Conservation (phyloP, 179 eudicot genomes). For the Camellia oleifera region DNA sequence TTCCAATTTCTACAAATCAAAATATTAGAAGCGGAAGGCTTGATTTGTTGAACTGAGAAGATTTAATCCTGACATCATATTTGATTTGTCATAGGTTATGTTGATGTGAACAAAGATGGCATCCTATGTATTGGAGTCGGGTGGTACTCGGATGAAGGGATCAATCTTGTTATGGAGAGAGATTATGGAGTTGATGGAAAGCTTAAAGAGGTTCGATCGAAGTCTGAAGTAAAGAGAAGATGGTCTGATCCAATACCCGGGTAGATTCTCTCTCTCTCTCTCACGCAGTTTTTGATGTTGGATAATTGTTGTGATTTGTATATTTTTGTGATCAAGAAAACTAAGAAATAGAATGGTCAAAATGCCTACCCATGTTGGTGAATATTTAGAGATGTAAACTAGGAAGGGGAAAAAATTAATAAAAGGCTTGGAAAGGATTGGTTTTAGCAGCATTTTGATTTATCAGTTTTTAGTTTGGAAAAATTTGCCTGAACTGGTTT, state of each 20-base stretch:
- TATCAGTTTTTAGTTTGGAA: too few relatives aligned
- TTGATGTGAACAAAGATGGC: slow-evolving; percentile 87
- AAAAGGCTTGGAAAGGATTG: too few relatives aligned
- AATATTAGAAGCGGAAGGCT: too few relatives aligned
- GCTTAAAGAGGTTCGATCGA: slow-evolving; percentile 74
- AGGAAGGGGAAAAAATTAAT: too few relatives aligned
- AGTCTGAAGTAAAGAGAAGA: slow-evolving; percentile 87
- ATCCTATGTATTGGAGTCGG: slow-evolving; percentile 88
- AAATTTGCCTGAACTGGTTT: too few relatives aligned
- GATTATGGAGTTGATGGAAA: slow-evolving; percentile 92
- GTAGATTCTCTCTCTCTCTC: not conserved
- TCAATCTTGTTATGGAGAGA: slow-evolving; percentile 96
- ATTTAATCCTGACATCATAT: too few relatives aligned
- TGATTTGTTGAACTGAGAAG: too few relatives aligned
- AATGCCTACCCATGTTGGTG: not conserved
- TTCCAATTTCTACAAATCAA: too few relatives aligned
- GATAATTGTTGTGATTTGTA: not conserved
- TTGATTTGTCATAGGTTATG: slow-evolving; percentile 58
- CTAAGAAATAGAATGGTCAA: not conserved
- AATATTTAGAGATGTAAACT: not conserved
- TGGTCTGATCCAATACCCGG: slow-evolving; percentile 59
- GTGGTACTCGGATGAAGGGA: slow-evolving; percentile 97
- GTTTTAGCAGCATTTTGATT: too few relatives aligned
- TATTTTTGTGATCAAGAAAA: not conserved
- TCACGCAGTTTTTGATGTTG: not conserved